Percentiles rank a stretch among this genome's conserved stretches.
These are phyloP conservation scores for Carex cristatella DNA, from an alignment of 176 grass and related monocot genomes.

Conservation along the genomic window DNA sequence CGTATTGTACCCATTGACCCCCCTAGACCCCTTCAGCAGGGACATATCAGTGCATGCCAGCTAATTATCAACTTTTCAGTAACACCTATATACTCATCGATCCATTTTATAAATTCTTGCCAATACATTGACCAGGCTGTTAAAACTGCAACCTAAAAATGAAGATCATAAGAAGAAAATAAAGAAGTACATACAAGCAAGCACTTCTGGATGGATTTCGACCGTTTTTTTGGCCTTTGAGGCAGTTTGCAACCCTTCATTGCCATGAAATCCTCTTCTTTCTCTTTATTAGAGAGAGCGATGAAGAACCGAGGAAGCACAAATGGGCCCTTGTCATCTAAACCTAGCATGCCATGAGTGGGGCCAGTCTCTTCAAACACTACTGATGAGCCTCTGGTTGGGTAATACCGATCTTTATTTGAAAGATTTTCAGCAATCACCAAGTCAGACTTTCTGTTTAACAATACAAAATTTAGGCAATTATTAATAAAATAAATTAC, in stretches of 20 bases:
- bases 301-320: slow-evolving; percentile 77
- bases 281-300: slow-evolving; percentile 95
- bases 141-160: background rate
- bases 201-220: slow-evolving; percentile 89
- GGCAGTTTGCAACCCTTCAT: slow-evolving; percentile 99
- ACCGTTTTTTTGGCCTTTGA: slow-evolving; percentile 97
- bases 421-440: slow-evolving; percentile 46
- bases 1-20: too few species aligned
- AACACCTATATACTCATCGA: background rate
- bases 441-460: slow-evolving; percentile 53
- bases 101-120: background rate
- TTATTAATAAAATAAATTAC: background rate
- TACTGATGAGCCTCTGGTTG: slow-evolving; percentile 69
- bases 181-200: slow-evolving; percentile 50
- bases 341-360: slow-evolving; percentile 21
- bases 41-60: background rate
- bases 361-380: slow-evolving; percentile 50
- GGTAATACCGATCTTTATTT: slow-evolving; percentile 89
- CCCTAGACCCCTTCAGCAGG: background rate
- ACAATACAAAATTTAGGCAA: slow-evolving; percentile 1
- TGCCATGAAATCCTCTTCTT: slow-evolving; percentile 94
- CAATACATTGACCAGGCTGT: background rate
- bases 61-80: background rate
- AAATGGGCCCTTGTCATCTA: slow-evolving; percentile 54
- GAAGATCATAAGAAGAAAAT: background rate